Evolutionary conservation across 257 asterid genomes (phyloP), one percentile per base, ranked within the genome.

Genomic region (Verbascum thapsus): DNA sequence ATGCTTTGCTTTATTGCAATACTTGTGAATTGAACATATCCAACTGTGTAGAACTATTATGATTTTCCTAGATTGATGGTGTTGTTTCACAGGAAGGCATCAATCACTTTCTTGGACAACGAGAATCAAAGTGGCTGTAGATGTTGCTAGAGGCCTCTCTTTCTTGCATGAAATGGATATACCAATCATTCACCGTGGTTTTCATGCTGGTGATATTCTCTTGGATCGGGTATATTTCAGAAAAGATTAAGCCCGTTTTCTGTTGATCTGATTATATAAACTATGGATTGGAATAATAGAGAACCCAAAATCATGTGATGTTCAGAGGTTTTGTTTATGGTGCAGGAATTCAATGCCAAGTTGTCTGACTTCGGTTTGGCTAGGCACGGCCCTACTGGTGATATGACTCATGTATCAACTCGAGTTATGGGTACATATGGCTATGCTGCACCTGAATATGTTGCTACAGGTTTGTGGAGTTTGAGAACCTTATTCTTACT

Each of bases 261-360:
- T 67, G 1, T 16, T 42, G 37, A 22, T 37, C 23, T 42, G 37
- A 2, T 56, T 52, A 7, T 53, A n/a, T n/a, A n/a, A n/a, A n/a
- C n/a, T n/a, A n/a, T n/a, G n/a, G n/a, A n/a, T n/a, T n/a, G n/a
- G n/a, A 5, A 26, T 15, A 1, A 32, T 35, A 23, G n/a, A 8
- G 8, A 35, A 30, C 7, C 1, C 0, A 40, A 39, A 11, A 40
- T n/a, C 30, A 40, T 34, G 51, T 38, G 0, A 1, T 40, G 19
- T 40, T 18, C 1, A 17, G 7, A 10, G 53, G n/a, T 56, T 23
- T 11, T 11, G 1, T 16, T 3, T 64, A 11, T 6, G 13, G 6
- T 67, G 50, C 81, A 83, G 89, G 86, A 80, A 26, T 83, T 77
- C 42, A 83, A 75, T 13, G 74, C 84, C 69, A 80, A 83, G 63